A percentile compares a stretch with the other conserved stretches of the same genome.
Conservation (phyloP, 2,329 filamentous ascomycete species). For the Botryotinia convoluta region DNA sequence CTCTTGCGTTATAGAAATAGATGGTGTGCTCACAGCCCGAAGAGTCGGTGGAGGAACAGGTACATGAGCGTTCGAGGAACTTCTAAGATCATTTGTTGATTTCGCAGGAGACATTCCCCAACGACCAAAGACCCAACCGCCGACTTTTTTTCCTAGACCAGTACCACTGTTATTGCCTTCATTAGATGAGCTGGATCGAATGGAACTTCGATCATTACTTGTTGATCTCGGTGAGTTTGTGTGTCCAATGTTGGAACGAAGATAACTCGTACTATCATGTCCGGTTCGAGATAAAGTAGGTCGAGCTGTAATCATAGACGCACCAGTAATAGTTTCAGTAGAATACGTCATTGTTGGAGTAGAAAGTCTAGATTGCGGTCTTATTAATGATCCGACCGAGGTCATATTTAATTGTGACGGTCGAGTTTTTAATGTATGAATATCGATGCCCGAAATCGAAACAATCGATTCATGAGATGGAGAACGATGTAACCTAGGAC, state of each 20-base stretch:
- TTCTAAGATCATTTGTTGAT: slow-evolving; percentile 29
- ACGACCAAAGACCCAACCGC: slow-evolving; percentile 62
- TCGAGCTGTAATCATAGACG: slow-evolving; percentile 53
- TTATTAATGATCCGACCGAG: slow-evolving; percentile 47
- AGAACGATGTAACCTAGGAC: slow-evolving; percentile 57
- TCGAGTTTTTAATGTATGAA: slow-evolving; percentile 74
- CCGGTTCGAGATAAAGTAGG: slow-evolving; percentile 51
- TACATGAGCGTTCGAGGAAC: slow-evolving; percentile 10
- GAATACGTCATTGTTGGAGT: slow-evolving; percentile 44
- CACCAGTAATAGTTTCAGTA: slow-evolving; percentile 55
- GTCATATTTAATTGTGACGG: slow-evolving; percentile 68
- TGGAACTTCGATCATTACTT: slow-evolving; percentile 37
- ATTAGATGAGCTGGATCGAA: slow-evolving; percentile 33
- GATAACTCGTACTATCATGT: slow-evolving; percentile 51
- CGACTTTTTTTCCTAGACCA: slow-evolving; percentile 53
- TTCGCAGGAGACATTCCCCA: slow-evolving; percentile 56
- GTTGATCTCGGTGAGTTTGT: slow-evolving; percentile 33
- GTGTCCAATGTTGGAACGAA: slow-evolving; percentile 54
- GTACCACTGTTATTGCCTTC: not conserved
- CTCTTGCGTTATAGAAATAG: slow-evolving; percentile 28
- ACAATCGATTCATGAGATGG: slow-evolving; percentile 86
- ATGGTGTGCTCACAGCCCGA: slow-evolving; percentile 38
- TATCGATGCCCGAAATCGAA: slow-evolving; percentile 83
- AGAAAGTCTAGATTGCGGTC: slow-evolving; percentile 47
- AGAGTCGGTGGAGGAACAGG: slow-evolving; percentile 18